A percentile compares a stretch with the other conserved stretches of the same genome.
Evolutionary conservation across 306 rosid genomes (phyloP).

Genomic region (Sophora flavescens): DNA sequence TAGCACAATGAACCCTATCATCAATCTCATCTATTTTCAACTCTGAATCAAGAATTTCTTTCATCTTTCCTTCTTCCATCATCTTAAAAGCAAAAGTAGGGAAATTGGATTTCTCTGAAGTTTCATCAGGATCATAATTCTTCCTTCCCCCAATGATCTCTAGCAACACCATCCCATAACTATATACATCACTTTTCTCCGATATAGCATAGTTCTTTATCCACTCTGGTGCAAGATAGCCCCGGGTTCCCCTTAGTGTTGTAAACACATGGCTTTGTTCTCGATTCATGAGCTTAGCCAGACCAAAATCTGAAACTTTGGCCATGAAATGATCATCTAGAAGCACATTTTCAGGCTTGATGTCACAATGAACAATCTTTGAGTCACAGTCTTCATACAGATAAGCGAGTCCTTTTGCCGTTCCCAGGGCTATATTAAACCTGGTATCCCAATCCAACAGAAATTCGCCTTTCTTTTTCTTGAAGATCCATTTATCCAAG

Average conservation of each 20-base stretch:
- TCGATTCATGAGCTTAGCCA: constrained; percentile 86
- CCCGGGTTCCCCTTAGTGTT: constrained; percentile 85
- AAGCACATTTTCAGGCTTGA: constrained; percentile 95
- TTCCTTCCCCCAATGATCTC: constrained; percentile 94
- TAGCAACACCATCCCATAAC: constrained; percentile 88
- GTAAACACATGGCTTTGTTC: constrained; percentile 96
- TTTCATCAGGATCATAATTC: constrained; percentile 65
- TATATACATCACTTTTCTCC: constrained; percentile 92
- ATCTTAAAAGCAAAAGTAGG: constrained; percentile 81
- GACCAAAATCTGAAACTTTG: constrained; percentile 90
- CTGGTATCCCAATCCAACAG: constrained; percentile 82
- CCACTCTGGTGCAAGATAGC: constrained; percentile 97
- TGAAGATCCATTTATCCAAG: constrained; percentile 86
- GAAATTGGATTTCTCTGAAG: constrained; percentile 78
- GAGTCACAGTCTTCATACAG: constrained; percentile 90
- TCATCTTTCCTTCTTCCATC: constrained; percentile 86
- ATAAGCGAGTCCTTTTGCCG: constrained; percentile 91
- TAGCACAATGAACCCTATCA: constrained; percentile 57
- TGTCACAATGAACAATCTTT: constrained; percentile 92
- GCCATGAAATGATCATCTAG: constrained; percentile 76
- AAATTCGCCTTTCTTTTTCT: constrained; percentile 58
- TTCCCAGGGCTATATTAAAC: constrained; percentile 82
- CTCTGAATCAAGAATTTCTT: constrained; percentile 62
- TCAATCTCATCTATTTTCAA: constrained; percentile 51
- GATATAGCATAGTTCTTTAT: constrained; percentile 92